Evolutionary conservation across 2,329 filamentous ascomycete genomes (phyloP).

Genomic region (Ascochyta rabiei): DNA sequence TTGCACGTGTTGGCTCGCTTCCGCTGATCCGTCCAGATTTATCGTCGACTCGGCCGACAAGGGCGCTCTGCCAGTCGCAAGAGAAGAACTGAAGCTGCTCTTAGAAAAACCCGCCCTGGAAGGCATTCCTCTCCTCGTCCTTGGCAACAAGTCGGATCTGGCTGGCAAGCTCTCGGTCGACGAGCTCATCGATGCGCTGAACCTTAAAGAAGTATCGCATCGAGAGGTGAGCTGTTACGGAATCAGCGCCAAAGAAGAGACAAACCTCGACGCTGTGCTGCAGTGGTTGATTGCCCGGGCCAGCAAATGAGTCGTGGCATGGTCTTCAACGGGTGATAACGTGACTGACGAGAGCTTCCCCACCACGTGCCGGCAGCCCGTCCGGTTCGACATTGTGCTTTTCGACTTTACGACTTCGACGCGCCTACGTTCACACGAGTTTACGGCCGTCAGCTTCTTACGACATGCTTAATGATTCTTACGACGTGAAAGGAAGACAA

Average conservation of each 20-base stretch:
- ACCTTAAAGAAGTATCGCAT: constrained; percentile 85
- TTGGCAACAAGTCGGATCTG: constrained; percentile 97
- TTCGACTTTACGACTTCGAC: constrained; percentile 41
- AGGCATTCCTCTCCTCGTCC: constrained; percentile 88
- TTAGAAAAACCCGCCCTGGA: constrained; percentile 83
- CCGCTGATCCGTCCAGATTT: constrained; percentile 63
- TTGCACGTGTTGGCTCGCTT: constrained; percentile 17
- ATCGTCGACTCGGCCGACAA: constrained; percentile 95
- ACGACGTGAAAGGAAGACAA: constrained; percentile 59
- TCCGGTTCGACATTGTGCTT: constrained; percentile 28
- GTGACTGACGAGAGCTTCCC: constrained; percentile 28
- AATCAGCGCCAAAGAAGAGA: constrained; percentile 98
- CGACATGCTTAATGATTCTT: constrained; percentile 58
- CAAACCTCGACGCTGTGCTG: constrained; percentile 94
- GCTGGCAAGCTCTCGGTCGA: constrained; percentile 90
- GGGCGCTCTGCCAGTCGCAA: constrained; percentile 79
- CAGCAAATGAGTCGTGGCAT: constrained; percentile 49
- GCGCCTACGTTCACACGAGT: constrained; percentile 43
- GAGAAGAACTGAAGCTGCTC: constrained; percentile 89
- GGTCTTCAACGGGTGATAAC: constrained; percentile 22
- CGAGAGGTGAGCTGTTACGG: constrained; percentile 98
- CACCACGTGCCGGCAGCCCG: constrained; percentile 32
- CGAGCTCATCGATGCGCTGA: constrained; percentile 90
- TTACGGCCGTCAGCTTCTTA: constrained; percentile 49
- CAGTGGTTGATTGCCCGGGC: constrained; percentile 95